phyloP scores from a whole-genome alignment of 148 eudicot species.

The Spergularia bocconei region DNA sequence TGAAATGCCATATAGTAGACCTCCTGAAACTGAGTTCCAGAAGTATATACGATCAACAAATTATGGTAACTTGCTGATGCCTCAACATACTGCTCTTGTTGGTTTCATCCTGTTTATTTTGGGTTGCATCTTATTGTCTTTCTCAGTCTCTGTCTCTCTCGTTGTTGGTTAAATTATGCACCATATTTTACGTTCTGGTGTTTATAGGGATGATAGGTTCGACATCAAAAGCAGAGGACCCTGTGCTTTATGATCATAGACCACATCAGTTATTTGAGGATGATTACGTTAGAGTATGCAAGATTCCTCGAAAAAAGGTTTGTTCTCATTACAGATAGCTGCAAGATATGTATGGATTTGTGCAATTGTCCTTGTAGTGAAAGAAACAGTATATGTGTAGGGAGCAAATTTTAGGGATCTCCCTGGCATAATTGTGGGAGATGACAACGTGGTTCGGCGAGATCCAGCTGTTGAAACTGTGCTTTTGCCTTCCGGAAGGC shows the following conservation, averaged over 20 bases:
- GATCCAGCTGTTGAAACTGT: conserved; percentile 46
- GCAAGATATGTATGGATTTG: neutral
- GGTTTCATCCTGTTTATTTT: neutral
- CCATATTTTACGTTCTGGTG: neutral
- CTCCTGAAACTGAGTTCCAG: conserved; percentile 89
- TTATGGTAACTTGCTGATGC: conserved; percentile 41
- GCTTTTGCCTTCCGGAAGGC: conserved; percentile 74
- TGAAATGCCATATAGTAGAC: conserved; percentile 61
- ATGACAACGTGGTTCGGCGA: conserved; percentile 66
- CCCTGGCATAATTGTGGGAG: conserved; percentile 73
- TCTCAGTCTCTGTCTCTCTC: no score
- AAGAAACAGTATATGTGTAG: conserved; percentile 33
- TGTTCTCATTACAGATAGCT: conserved; percentile 4
- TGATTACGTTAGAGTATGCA: conserved; percentile 66
- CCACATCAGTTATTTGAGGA: conserved; percentile 59
- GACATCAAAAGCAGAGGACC: conserved; percentile 25
- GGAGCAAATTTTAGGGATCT: conserved; percentile 94
- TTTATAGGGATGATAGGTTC: conserved; percentile 37
- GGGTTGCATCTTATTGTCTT: neutral
- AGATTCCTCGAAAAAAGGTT: conserved; percentile 77
- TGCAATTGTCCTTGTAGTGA: neutral
- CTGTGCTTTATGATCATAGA: conserved; percentile 70
- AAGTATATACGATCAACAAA: conserved; percentile 56
- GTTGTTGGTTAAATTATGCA: no score
- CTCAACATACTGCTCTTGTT: neutral